Evolutionary conservation across 192 early-diverging fungal genomes (phyloP).

Genomic region (Gigaspora rosea): DNA sequence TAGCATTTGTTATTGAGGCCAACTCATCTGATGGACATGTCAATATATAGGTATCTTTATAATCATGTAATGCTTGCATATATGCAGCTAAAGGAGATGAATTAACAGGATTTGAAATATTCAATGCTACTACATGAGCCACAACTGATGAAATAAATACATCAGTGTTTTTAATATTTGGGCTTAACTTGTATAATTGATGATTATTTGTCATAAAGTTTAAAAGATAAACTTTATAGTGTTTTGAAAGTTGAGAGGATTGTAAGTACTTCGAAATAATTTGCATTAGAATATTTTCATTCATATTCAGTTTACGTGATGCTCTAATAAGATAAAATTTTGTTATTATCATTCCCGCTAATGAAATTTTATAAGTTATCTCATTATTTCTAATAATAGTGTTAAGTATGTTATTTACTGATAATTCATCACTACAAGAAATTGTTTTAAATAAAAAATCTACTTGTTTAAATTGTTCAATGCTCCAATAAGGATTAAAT

Average conservation of each 20-base stretch:
- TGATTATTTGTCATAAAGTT: neutral
- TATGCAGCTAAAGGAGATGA: constrained; percentile 28
- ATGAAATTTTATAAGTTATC: neutral
- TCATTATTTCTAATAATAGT: neutral
- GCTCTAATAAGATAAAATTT: constrained; percentile 17
- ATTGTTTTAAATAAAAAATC: neutral
- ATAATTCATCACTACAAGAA: neutral
- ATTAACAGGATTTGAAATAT: constrained; percentile 4
- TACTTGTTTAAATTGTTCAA: neutral
- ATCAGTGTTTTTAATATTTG: neutral
- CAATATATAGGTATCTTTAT: constrained; percentile 6
- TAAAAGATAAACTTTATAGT: constrained; percentile 5
- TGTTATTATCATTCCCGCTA: constrained; percentile 19
- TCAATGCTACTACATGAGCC: constrained; percentile 11
- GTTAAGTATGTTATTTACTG: neutral
- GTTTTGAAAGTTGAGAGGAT: neutral
- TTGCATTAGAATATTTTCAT: constrained; percentile 4
- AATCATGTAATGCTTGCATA: neutral
- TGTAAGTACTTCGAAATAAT: neutral
- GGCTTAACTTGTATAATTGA: neutral
- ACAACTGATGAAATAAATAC: constrained; percentile 26
- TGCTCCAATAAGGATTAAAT: constrained; percentile 24
- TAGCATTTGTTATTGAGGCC: neutral
- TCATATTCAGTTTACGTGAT: constrained; percentile 2
- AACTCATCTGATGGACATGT: constrained; percentile 6